These are phyloP conservation scores for Erucastrum elatum DNA, from an alignment of 345 rosid genomes.

Conservation along the genomic window DNA sequence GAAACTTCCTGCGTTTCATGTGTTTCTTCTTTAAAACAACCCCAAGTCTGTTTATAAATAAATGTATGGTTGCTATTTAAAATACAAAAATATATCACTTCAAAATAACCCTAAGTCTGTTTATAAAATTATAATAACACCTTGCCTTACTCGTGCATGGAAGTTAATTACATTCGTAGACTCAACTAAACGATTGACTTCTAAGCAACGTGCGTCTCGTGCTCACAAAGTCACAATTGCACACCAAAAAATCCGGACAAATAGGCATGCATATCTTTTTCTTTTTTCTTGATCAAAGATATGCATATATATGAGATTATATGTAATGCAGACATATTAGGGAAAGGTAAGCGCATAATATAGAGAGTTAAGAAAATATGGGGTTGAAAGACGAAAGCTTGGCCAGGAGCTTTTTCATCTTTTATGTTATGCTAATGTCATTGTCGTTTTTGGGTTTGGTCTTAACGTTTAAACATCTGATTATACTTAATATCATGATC, in stretches of 20 bases:
- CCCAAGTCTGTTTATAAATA: too few species aligned
- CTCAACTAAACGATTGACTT: conserved; percentile 32
- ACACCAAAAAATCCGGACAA: not conserved
- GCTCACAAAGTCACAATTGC: not conserved
- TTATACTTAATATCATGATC: conserved; percentile 13
- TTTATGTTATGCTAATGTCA: conserved; percentile 46
- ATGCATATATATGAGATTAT: not conserved
- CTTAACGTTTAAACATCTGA: conserved; percentile 35
- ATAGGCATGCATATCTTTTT: not conserved
- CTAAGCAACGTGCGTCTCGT: not conserved
- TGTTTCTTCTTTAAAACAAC: not conserved
- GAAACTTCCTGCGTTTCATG: not conserved
- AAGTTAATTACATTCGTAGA: conserved; percentile 4
- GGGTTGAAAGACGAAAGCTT: conserved; percentile 26
- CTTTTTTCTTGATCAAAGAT: too few species aligned
- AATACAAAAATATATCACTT: not conserved
- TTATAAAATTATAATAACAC: not conserved
- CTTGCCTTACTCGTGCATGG: not conserved
- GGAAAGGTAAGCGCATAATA: too few species aligned
- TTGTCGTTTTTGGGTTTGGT: conserved; percentile 43
- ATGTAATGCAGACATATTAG: too few species aligned
- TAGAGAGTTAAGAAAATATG: too few species aligned
- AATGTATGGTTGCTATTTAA: not conserved
- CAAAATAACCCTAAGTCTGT: not conserved
- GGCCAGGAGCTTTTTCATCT: conserved; percentile 41